A percentile compares a stretch with the other conserved stretches of the same genome.
phyloP scores from a whole-genome alignment of 2,329 filamentous ascomycete species.

The Clonostachys byssicola region DNA sequence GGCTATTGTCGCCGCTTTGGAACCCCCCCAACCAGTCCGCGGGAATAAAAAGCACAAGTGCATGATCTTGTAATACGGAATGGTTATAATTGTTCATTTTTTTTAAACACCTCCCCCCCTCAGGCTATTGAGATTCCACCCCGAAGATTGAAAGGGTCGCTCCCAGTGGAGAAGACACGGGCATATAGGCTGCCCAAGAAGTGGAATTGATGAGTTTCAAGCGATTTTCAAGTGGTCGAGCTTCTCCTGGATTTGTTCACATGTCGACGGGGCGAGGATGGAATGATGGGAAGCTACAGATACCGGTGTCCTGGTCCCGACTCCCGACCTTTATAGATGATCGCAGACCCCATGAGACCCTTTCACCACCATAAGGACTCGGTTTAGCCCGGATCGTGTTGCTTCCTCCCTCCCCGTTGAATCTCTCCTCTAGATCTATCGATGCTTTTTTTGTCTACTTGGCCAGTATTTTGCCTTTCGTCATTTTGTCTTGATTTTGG shows the following conservation, averaged over 20 bases:
- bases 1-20: slow-evolving; percentile 93
- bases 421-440: slow-evolving; percentile 3
- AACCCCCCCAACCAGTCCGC: slow-evolving; percentile 64
- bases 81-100: not conserved
- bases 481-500: slow-evolving; percentile 5
- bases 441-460: slow-evolving; percentile 5
- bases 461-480: slow-evolving; percentile 3
- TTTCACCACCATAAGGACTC: too few relatives aligned
- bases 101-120: not conserved
- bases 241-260: too few relatives aligned
- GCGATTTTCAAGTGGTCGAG: too few relatives aligned
- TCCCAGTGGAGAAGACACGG: not conserved
- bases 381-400: too few relatives aligned
- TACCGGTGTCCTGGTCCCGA: too few relatives aligned
- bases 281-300: too few relatives aligned
- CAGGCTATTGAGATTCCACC: slow-evolving; percentile 5
- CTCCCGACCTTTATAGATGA: too few relatives aligned
- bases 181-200: not conserved
- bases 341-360: too few relatives aligned
- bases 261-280: too few relatives aligned
- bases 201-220: too few relatives aligned
- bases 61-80: slow-evolving; percentile 53
- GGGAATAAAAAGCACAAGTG: slow-evolving; percentile 76
- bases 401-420: not conserved
- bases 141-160: not conserved